Percentiles rank a stretch among this genome's conserved stretches.
Conservation (phyloP, 495 filamentous ascomycete species). For the Oleoguttula mirabilis region DNA sequence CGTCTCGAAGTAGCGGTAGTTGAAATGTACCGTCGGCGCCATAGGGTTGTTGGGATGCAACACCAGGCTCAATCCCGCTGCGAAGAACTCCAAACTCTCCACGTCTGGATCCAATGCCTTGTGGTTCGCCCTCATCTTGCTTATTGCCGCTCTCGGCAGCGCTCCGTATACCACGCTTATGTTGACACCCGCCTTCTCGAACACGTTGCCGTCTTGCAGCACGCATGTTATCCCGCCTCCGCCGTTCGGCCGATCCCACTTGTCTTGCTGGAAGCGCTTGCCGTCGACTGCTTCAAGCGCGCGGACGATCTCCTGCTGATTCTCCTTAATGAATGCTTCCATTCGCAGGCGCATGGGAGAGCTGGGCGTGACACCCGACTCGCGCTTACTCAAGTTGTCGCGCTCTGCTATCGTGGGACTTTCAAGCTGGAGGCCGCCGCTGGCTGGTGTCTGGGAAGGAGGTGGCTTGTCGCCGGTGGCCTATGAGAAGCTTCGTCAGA, state of each 20-base stretch:
- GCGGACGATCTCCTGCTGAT: slow-evolving; percentile 74
- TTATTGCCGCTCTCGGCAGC: slow-evolving; percentile 73
- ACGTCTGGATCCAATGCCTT: slow-evolving; percentile 72
- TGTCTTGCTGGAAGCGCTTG: slow-evolving; percentile 63
- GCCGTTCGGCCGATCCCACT: slow-evolving; percentile 77
- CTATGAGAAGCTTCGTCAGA: slow-evolving; percentile 12
- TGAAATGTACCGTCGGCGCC: slow-evolving; percentile 94
- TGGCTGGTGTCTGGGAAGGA: neutral
- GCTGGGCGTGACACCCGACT: slow-evolving; percentile 50
- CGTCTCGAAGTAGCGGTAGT: slow-evolving; percentile 99
- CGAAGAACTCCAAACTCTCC: slow-evolving; percentile 83
- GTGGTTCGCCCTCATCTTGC: slow-evolving; percentile 90
- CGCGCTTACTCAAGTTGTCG: slow-evolving; percentile 53
- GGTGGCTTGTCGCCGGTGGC: slow-evolving; percentile 27
- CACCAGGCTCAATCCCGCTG: slow-evolving; percentile 82
- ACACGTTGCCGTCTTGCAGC: slow-evolving; percentile 88
- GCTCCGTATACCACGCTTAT: slow-evolving; percentile 90
- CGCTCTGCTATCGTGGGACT: slow-evolving; percentile 60
- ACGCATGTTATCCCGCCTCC: slow-evolving; percentile 85
- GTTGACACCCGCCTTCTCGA: slow-evolving; percentile 96
- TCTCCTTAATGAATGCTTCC: slow-evolving; percentile 86
- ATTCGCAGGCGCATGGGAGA: slow-evolving; percentile 96
- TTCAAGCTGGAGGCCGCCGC: slow-evolving; percentile 30
- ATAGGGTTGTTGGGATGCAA: slow-evolving; percentile 89
- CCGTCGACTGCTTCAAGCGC: slow-evolving; percentile 75